A percentile compares a stretch with the other conserved stretches of the same genome.
Evolutionary conservation across 2,329 filamentous ascomycete genomes (phyloP).

Genomic region (Tympanopsis confertula): DNA sequence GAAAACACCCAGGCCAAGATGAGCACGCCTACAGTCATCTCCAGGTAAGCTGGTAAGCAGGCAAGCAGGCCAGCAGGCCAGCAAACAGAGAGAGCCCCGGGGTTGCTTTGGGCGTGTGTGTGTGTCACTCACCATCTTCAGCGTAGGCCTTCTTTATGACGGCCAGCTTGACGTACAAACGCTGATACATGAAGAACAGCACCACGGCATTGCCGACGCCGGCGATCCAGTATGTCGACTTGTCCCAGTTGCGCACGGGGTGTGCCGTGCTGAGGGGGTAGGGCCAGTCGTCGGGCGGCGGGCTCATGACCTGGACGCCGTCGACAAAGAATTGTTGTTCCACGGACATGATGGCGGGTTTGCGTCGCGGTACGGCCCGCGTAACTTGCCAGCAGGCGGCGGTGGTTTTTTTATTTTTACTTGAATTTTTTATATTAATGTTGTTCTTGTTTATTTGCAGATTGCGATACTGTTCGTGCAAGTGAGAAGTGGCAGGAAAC

Average conservation of each 20-base stretch:
- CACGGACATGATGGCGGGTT: no score
- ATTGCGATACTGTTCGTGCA: no score
- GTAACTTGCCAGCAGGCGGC: no score
- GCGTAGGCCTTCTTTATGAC: slow-evolving; percentile 4
- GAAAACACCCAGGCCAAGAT: slow-evolving; percentile 3
- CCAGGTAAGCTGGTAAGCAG: no score
- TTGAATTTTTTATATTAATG: no score
- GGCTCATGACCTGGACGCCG: slow-evolving; percentile 2
- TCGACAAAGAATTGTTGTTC: no score
- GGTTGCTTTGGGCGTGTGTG: not conserved
- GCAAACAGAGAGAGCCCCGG: slow-evolving; percentile 1
- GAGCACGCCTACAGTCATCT: slow-evolving; percentile 1
- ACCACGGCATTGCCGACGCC: slow-evolving; percentile 5
- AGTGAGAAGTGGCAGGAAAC: no score
- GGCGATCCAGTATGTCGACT: slow-evolving; percentile 4
- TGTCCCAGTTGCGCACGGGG: slow-evolving; percentile 3
- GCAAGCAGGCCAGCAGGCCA: slow-evolving; percentile 2
- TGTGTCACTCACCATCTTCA: slow-evolving; percentile 6
- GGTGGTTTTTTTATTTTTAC: no score
- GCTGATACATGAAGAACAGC: slow-evolving; percentile 6
- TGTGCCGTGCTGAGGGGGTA: slow-evolving; percentile 5
- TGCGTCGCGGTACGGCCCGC: no score
- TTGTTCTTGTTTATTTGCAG: no score
- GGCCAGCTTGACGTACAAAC: slow-evolving; percentile 6
- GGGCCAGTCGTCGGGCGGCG: slow-evolving; percentile 5